Percentiles rank a stretch among this genome's conserved stretches.
Evolutionary conservation across 805 yeast genomes (phyloP).

Genomic region (Pichia heedii): DNA sequence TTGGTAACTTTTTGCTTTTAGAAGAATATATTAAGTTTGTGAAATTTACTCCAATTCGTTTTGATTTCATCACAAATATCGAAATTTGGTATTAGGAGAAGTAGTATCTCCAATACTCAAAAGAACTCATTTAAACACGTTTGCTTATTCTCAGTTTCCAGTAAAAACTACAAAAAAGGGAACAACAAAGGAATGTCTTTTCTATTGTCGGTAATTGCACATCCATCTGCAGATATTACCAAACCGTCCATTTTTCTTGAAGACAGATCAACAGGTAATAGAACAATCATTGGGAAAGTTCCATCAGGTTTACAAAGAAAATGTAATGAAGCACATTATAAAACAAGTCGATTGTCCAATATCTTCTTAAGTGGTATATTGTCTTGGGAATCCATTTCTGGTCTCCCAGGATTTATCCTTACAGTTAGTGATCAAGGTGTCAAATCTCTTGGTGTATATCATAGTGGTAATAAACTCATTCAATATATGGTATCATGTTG

Average conservation of each 20-base stretch:
- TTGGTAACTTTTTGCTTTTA: too few relatives aligned
- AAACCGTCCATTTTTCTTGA: constrained; percentile 48
- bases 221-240: constrained; percentile 51
- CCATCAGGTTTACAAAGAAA: constrained; percentile 84
- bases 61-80: constrained; percentile 1
- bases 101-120: not conserved
- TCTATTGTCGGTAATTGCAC: constrained; percentile 43
- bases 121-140: not conserved
- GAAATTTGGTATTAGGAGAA: not conserved
- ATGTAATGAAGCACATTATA: constrained; percentile 50
- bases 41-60: not conserved
- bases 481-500: constrained; percentile 65
- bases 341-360: constrained; percentile 48
- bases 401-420: constrained; percentile 80
- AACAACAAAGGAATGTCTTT: constrained; percentile 29
- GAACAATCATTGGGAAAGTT: constrained; percentile 66
- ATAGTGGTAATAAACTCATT: constrained; percentile 36
- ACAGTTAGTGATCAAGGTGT: constrained; percentile 75
- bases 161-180: not conserved
- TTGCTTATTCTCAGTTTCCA: not conserved
- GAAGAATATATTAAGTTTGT: too few relatives aligned
- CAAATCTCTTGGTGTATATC: constrained; percentile 43
- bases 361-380: constrained; percentile 74
- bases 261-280: constrained; percentile 40
- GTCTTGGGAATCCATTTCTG: constrained; percentile 77